Percentiles rank a stretch among this genome's conserved stretches.
These are phyloP conservation scores for Rhipidocladum racemiflorum DNA, from an alignment of 176 grass and related monocot species.

Conservation along the genomic window DNA sequence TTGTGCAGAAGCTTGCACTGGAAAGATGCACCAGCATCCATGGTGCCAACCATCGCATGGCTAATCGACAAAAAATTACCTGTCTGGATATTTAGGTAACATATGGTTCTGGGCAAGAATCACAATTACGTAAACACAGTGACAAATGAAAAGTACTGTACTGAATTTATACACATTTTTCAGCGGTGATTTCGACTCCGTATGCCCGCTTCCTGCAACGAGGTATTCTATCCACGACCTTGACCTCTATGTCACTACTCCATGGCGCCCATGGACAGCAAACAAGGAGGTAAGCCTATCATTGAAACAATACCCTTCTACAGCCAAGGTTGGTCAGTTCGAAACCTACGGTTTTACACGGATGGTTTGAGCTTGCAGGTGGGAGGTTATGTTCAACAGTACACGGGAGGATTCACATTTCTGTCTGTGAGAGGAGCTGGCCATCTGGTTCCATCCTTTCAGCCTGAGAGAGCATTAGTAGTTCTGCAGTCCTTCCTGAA, in stretches of 20 bases:
- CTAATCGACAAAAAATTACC: conserved; percentile 27
- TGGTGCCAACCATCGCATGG: conserved; percentile 34
- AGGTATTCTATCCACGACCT: conserved; percentile 37
- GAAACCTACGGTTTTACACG: neutral
- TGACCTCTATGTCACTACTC: conserved; percentile 26
- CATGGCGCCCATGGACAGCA: conserved; percentile 56
- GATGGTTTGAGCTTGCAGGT: conserved; percentile 14
- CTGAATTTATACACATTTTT: neutral
- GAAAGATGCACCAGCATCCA: conserved; percentile 24
- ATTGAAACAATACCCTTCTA: neutral
- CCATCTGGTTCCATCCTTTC: conserved; percentile 47
- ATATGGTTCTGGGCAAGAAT: neutral
- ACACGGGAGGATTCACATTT: conserved; percentile 41
- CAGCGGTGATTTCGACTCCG: conserved; percentile 46
- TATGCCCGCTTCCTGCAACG: conserved; percentile 43
- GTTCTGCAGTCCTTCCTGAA: conserved; percentile 38
- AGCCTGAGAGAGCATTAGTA: conserved; percentile 42
- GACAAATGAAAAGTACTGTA: neutral
- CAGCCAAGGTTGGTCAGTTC: neutral
- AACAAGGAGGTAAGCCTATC: conserved; percentile 26
- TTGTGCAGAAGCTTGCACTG: neutral
- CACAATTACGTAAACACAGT: neutral
- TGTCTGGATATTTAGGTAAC: conserved; percentile 51
- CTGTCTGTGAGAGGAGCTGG: conserved; percentile 51
- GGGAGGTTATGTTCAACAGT: conserved; percentile 45